Conservation (phyloP, 441 rosid genomes). For the Metrosideros polymorpha region DNA sequence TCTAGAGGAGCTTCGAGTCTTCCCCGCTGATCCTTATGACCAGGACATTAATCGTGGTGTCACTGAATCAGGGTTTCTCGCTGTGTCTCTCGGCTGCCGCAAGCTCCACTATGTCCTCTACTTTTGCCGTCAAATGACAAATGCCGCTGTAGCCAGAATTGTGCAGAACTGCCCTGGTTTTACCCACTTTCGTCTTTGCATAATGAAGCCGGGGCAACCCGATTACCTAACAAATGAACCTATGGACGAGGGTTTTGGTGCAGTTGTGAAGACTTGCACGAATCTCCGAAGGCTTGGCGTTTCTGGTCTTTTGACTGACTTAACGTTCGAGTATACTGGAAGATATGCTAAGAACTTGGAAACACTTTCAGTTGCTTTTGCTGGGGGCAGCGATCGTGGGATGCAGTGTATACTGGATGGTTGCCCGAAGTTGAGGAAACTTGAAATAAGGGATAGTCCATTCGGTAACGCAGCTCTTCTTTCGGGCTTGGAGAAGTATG, state of each 20-base stretch:
- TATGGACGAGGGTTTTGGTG: slow-evolving; percentile 68
- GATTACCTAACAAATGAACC: slow-evolving; percentile 52
- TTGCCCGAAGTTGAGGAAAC: slow-evolving; percentile 56
- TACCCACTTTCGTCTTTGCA: slow-evolving; percentile 70
- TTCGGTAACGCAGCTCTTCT: slow-evolving; percentile 54
- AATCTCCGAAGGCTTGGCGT: slow-evolving; percentile 61
- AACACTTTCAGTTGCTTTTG: slow-evolving; percentile 67
- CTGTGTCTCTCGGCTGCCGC: slow-evolving; percentile 55
- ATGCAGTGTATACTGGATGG: slow-evolving; percentile 55
- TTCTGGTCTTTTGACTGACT: slow-evolving; percentile 57
- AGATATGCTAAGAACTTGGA: slow-evolving; percentile 57
- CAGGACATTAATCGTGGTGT: slow-evolving; percentile 42
- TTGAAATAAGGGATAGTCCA: slow-evolving; percentile 70
- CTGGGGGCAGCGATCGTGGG: slow-evolving; percentile 52
- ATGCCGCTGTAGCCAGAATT: slow-evolving; percentile 53
- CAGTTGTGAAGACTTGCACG: slow-evolving; percentile 57
- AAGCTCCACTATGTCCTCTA: slow-evolving; percentile 57
- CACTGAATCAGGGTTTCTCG: slow-evolving; percentile 51
- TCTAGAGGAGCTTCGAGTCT: slow-evolving; percentile 69
- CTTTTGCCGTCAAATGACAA: slow-evolving; percentile 65
- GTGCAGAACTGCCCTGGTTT: slow-evolving; percentile 59
- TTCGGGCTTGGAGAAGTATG: slow-evolving; percentile 52
- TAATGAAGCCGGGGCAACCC: slow-evolving; percentile 55
- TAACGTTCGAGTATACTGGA: slow-evolving; percentile 52
- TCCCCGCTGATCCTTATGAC: slow-evolving; percentile 57